Base-by-base conservation (phyloP, 148 eudicot genomes). In the Vaccinium macrocarpon region DNA sequence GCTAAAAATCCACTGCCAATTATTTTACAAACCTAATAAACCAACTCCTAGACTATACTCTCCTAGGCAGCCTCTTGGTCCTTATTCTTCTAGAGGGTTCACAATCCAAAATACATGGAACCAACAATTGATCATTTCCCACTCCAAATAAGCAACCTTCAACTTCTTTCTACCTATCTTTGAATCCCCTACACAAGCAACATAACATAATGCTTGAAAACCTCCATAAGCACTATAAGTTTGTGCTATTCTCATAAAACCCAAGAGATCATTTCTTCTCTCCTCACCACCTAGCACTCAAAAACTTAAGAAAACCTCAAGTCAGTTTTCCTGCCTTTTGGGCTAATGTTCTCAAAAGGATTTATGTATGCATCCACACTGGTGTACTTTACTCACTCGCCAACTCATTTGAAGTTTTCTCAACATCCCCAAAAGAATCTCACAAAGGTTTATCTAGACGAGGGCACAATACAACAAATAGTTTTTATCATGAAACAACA, bases 31-130 rank as follows among this genome's bases (percentile, higher is more conserved):
- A 23, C 70, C 70, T 64, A 23, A 64, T 23, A 23, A 87, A 68
- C 86, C 68, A 80, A 80, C 27, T 80, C 46, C 70, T 51, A 52
- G 42, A 78, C 5, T 78, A 8, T 32, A 53, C 1, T 79, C 46
- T 79, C 59, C 81, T 55, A 46, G 8, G 35, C 35, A 6, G 71
- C 71, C 71, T 64, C 71, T 23, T 64, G 14, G 10, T 23, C 71
- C 71, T 64, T 64, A 23, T 64, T 64, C 71, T 64, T 23, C 71
- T 64, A 79, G 23, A 53, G 23, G 66, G 81, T 16, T 42, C 66
- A 32, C 62, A 49, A 49, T 50, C 80, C 80, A 49, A 53, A 59
- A 57, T 29, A 57, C 9, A 21, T 35, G 82, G 29, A 19, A 35
- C 73, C 82, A 61, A 80, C 10, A 21, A 61, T 46, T 42, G 14